These are phyloP conservation scores for Eucalyptus pauciflora DNA, from an alignment of 345 rosid genomes.

Conservation along the genomic window DNA sequence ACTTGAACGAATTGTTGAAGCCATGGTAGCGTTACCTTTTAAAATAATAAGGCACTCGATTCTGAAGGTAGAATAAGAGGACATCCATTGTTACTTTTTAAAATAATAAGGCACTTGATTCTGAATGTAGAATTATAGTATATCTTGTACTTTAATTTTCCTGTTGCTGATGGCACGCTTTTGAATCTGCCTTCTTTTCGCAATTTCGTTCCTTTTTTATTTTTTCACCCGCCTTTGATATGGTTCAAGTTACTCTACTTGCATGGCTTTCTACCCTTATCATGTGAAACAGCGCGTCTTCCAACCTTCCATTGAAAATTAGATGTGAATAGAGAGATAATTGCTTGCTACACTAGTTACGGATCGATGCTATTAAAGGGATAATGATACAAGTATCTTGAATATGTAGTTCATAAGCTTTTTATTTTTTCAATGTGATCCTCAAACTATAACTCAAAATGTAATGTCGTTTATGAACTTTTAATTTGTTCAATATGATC, in stretches of 20 bases:
- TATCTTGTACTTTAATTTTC: background rate
- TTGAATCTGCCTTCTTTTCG: background rate
- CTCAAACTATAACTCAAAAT: too few relatives aligned
- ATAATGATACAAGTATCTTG: too few relatives aligned
- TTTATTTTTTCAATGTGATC: too few relatives aligned
- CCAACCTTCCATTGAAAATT: background rate
- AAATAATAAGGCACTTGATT: background rate
- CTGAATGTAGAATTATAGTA: background rate
- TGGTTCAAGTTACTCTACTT: background rate
- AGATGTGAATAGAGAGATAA: background rate
- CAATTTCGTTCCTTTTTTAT: background rate
- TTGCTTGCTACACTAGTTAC: background rate
- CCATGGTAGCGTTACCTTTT: too few relatives aligned
- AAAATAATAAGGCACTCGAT: background rate
- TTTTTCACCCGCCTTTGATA: background rate
- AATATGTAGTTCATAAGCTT: too few relatives aligned
- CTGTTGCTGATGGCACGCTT: background rate
- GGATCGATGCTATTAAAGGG: background rate
- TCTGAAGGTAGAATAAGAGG: too few relatives aligned
- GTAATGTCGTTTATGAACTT: too few relatives aligned
- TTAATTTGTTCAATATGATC: too few relatives aligned
- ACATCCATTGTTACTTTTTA: too few relatives aligned
- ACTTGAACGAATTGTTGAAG: too few relatives aligned
- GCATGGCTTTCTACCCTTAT: background rate
- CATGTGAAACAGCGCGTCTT: background rate